A percentile compares a stretch with the other conserved stretches of the same genome.
Evolutionary conservation across 1,139 yeast species (phyloP).

Genomic region (Debaryomycetaceae sp.): DNA sequence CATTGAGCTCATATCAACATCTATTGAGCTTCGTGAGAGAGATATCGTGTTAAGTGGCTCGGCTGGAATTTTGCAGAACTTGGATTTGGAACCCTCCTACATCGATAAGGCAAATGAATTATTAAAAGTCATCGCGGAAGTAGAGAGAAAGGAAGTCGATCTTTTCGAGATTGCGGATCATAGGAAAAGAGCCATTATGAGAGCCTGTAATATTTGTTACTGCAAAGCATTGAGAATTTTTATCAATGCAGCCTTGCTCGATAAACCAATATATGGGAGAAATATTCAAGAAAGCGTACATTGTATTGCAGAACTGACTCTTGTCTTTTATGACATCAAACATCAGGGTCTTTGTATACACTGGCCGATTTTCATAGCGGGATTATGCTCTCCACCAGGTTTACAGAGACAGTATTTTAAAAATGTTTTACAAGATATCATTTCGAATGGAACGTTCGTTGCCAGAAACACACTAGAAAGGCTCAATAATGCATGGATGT

Average conservation of each 20-base stretch:
- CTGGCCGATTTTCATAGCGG: constrained; percentile 8
- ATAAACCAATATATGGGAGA: constrained; percentile 4
- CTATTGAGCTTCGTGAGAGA: constrained; percentile 1
- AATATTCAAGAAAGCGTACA: constrained; percentile 5
- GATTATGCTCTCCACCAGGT: constrained; percentile 4
- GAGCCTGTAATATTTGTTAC: constrained; percentile 7
- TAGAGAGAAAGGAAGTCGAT: constrained; percentile 5
- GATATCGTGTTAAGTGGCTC: constrained; percentile 5
- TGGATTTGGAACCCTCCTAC: not conserved
- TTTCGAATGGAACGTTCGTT: constrained; percentile 5
- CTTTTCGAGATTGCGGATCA: constrained; percentile 3
- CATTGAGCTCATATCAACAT: constrained; percentile 4
- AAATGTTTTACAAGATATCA: constrained; percentile 1
- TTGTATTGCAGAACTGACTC: constrained; percentile 6
- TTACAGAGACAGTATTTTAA: constrained; percentile 3
- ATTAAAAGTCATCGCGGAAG: not conserved
- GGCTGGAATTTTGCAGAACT: constrained; percentile 6
- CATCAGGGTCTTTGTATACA: constrained; percentile 6
- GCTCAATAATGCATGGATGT: constrained; percentile 4
- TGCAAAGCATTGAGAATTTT: constrained; percentile 5
- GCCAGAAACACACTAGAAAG: constrained; percentile 7
- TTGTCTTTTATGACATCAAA: constrained; percentile 3
- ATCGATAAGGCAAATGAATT: not conserved
- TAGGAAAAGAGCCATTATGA: constrained; percentile 6
- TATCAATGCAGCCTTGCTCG: constrained; percentile 4